Conservation (phyloP, 768 basidiomycete species). For the Candolleomyces aberdarensis region DNA sequence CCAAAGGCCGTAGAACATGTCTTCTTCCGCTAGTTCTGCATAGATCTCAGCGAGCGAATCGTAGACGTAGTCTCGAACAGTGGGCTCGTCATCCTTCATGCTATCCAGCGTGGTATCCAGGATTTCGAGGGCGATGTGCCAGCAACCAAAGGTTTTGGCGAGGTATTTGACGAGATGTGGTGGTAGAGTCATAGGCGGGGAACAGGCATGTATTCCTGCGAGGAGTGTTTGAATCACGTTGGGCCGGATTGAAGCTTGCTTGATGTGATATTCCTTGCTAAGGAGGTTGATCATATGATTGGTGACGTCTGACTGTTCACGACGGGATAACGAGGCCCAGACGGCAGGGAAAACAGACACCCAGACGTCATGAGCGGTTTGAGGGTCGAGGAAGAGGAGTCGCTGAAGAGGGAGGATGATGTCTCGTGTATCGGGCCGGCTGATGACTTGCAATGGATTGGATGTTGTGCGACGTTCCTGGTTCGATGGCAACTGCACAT, state of each 20-base stretch:
- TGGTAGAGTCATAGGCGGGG: slow-evolving; percentile 83
- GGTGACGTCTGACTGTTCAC: slow-evolving; percentile 87
- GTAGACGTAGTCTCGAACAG: slow-evolving; percentile 76
- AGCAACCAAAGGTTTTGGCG: slow-evolving; percentile 94
- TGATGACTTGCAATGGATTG: slow-evolving; percentile 24
- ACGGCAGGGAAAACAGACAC: slow-evolving; percentile 79
- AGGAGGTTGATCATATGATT: slow-evolving; percentile 87
- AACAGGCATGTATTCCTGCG: slow-evolving; percentile 79
- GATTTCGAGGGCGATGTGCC: slow-evolving; percentile 88
- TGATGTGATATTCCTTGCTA: slow-evolving; percentile 90
- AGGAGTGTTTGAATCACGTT: slow-evolving; percentile 93
- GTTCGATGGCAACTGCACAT: slow-evolving; percentile 36
- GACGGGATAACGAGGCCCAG: slow-evolving; percentile 82
- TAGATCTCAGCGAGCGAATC: slow-evolving; percentile 95
- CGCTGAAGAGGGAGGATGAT: slow-evolving; percentile 79
- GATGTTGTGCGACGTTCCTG: slow-evolving; percentile 39
- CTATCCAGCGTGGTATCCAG: slow-evolving; percentile 77
- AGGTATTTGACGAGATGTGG: slow-evolving; percentile 96
- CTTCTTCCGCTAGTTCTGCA: slow-evolving; percentile 93
- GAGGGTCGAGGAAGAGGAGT: slow-evolving; percentile 75
- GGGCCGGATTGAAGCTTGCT: slow-evolving; percentile 84
- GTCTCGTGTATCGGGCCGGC: slow-evolving; percentile 45
- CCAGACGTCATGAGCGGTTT: slow-evolving; percentile 82
- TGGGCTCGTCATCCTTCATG: slow-evolving; percentile 75
- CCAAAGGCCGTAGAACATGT: slow-evolving; percentile 97